Evolutionary conservation across 208 protist genomes (phyloP).

Genomic region (Leishmania arabica): DNA sequence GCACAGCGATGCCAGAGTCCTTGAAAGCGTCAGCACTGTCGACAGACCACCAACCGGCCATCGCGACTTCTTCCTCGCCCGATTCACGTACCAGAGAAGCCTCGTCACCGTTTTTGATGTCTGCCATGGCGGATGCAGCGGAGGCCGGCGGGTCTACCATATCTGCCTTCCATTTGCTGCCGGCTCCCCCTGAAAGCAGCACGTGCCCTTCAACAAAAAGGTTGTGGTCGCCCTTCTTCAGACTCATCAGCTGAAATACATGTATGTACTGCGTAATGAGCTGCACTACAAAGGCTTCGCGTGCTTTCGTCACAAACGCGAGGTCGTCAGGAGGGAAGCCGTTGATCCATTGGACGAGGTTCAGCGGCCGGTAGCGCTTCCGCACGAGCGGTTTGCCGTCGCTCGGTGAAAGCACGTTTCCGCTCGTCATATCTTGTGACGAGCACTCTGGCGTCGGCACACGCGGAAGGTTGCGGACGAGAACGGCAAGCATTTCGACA

Average conservation of each 20-base stretch:
- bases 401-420: not conserved
- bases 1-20: not conserved
- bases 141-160: not conserved
- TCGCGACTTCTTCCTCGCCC: not conserved
- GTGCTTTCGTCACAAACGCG: conserved; percentile 54
- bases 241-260: conserved; percentile 80
- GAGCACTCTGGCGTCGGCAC: conserved; percentile 23
- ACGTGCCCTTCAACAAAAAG: conserved; percentile 40
- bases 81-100: not conserved
- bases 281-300: conserved; percentile 44
- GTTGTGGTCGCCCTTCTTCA: conserved; percentile 46
- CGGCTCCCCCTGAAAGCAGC: conserved; percentile 5
- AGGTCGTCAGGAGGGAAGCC: conserved; percentile 62
- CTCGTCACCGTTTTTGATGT: not conserved
- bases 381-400: conserved; percentile 16
- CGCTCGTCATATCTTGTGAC: not conserved
- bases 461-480: conserved; percentile 70
- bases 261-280: conserved; percentile 54
- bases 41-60: conserved; percentile 4
- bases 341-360: conserved; percentile 77
- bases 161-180: not conserved
- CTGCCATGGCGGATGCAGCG: not conserved
- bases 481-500: conserved; percentile 59
- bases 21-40: not conserved
- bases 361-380: conserved; percentile 41